Conservation (phyloP, 257 asterid genomes). For the Solanum raphanifolium region DNA sequence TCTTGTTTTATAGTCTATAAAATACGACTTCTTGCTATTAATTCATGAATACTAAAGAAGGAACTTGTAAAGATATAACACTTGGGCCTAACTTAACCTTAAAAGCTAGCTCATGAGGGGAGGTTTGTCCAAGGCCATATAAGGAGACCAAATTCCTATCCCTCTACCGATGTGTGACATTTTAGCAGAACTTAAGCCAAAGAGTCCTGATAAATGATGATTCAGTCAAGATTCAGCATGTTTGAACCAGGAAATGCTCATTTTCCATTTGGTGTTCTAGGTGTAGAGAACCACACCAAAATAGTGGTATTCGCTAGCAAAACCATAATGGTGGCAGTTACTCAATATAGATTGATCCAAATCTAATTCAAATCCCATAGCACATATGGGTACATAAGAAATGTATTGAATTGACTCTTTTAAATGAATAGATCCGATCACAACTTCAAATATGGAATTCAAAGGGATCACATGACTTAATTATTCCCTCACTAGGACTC, state of each 20-base stretch:
- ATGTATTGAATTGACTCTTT: not conserved
- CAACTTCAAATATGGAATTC: not conserved
- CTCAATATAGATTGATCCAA: not conserved
- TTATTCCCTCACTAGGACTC: not conserved
- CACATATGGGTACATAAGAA: not conserved
- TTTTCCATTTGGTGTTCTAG: not conserved
- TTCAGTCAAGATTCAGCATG: not conserved
- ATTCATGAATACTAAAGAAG: not conserved
- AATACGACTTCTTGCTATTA: not conserved
- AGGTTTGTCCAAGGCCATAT: too few species aligned
- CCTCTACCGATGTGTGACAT: too few species aligned
- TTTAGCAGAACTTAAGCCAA: not conserved
- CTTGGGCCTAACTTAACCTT: too few species aligned
- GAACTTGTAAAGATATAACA: not conserved
- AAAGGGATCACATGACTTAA: not conserved
- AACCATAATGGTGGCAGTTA: too few species aligned
- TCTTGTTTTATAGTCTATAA: not conserved
- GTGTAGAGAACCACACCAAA: too few species aligned
- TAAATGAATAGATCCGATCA: not conserved
- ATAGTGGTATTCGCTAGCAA: not conserved
- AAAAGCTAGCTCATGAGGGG: too few species aligned
- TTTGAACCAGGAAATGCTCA: not conserved
- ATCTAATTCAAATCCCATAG: not conserved
- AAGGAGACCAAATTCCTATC: too few species aligned
- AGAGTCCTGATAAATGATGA: not conserved